Conservation (phyloP, 177 flowering plant genomes). For the Vitis hybrid region DNA sequence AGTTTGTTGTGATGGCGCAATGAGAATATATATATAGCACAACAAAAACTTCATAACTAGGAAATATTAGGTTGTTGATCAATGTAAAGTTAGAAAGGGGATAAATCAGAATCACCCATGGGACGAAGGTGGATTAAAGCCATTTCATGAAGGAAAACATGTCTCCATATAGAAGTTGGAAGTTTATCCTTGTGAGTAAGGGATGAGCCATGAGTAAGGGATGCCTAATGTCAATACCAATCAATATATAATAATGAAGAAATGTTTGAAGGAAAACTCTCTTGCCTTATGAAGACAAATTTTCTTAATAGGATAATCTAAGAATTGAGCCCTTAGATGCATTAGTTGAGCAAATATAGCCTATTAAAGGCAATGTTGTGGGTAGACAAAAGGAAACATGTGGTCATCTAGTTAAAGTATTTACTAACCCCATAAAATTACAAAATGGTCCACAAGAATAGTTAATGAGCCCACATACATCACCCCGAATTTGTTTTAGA, state of each 20-base stretch:
- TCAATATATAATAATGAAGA: not conserved
- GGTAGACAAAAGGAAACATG: constrained; percentile 4
- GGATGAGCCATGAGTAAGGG: too few relatives aligned
- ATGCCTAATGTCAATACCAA: too few relatives aligned
- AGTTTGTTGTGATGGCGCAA: rapidly evolving
- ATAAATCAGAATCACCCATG: too few relatives aligned
- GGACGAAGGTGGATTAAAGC: too few relatives aligned
- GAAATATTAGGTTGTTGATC: too few relatives aligned
- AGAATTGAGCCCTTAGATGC: not conserved
- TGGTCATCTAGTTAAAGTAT: constrained; percentile 1
- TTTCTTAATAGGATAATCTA: not conserved
- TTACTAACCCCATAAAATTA: not conserved
- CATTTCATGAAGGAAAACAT: too few relatives aligned
- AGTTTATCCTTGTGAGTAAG: too few relatives aligned
- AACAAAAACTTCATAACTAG: too few relatives aligned
- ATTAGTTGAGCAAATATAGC: not conserved
- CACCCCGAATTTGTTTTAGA: not conserved
- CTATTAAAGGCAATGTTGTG: not conserved
- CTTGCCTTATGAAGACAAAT: not conserved
- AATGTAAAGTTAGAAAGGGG: too few relatives aligned
- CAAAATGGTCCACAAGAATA: too few relatives aligned
- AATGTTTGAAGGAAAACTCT: constrained; percentile 1
- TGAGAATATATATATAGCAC: too few relatives aligned
- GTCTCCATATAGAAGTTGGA: too few relatives aligned
- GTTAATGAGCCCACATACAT: not conserved